phyloP scores from a whole-genome alignment of 2,329 filamentous ascomycete genomes.

The Paraconiothyrium sp. region DNA sequence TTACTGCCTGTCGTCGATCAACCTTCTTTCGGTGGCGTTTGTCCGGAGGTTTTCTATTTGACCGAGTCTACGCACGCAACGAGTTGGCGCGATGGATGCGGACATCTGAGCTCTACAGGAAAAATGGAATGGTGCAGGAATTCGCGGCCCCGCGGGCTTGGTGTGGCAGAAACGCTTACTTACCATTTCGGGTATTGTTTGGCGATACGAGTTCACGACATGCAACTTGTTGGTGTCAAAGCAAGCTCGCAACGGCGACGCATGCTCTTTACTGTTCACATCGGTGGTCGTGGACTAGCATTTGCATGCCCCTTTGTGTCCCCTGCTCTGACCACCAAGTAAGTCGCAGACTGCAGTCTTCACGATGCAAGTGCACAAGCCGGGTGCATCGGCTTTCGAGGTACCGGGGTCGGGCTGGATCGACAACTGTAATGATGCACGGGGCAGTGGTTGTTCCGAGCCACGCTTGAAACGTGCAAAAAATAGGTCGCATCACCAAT shows the following conservation, averaged over 20 bases:
- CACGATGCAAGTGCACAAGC: constrained; percentile 3
- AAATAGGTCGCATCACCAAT: constrained; percentile 4
- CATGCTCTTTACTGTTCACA: too few relatives aligned
- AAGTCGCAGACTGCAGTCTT: neutral
- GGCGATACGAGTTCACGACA: neutral
- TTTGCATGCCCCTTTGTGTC: neutral
- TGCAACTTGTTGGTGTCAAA: too few relatives aligned
- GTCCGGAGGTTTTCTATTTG: neutral
- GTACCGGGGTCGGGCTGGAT: neutral
- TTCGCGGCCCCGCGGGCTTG: neutral
- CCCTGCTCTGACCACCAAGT: too few relatives aligned
- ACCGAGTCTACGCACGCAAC: neutral
- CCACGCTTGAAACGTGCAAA: constrained; percentile 4
- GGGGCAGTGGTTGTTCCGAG: neutral
- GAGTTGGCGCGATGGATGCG: constrained; percentile 1
- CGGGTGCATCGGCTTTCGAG: constrained; percentile 3
- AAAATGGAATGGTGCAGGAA: neutral
- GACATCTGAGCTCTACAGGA: neutral
- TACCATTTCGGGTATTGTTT: neutral
- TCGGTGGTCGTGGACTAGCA: neutral
- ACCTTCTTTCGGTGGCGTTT: neutral
- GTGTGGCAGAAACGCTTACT: neutral
- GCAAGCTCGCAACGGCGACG: too few relatives aligned
- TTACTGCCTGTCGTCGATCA: neutral
- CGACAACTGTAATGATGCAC: neutral